phyloP scores from a whole-genome alignment of 495 filamentous ascomycete genomes.

The Friedmanniomyces simplex region DNA sequence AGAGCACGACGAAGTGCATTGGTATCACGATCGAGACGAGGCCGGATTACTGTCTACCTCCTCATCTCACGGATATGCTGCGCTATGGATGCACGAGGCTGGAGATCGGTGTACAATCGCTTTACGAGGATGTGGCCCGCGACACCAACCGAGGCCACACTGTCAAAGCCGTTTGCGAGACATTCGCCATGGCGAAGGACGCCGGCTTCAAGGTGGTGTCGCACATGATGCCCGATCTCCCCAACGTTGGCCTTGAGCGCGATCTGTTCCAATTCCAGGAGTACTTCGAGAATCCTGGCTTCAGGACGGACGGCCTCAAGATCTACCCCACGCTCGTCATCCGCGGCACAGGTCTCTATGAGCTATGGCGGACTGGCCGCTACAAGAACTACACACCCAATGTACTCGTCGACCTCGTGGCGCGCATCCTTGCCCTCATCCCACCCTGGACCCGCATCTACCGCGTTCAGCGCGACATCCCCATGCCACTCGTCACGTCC shows the following conservation, averaged over 20 bases:
- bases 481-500: slow-evolving; percentile 93
- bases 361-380: slow-evolving; percentile 90
- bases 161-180: slow-evolving; percentile 86
- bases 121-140: slow-evolving; percentile 96
- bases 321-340: slow-evolving; percentile 98
- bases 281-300: slow-evolving; percentile 94
- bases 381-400: slow-evolving; percentile 99
- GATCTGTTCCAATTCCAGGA: slow-evolving; percentile 94
- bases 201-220: slow-evolving; percentile 97
- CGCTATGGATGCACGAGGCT: slow-evolving; percentile 92
- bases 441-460: slow-evolving; percentile 99
- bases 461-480: slow-evolving; percentile 95
- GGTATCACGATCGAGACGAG: slow-evolving; percentile 97
- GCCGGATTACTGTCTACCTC: slow-evolving; percentile 90
- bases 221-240: slow-evolving; percentile 99
- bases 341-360: slow-evolving; percentile 91
- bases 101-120: slow-evolving; percentile 88
- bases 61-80: slow-evolving; percentile 86
- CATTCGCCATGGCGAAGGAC: slow-evolving; percentile 90
- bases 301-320: slow-evolving; percentile 95
- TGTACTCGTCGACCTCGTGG: slow-evolving; percentile 86
- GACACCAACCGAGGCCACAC: slow-evolving; percentile 98
- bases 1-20: slow-evolving; percentile 93
- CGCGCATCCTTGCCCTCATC: slow-evolving; percentile 84
- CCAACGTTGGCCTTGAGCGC: slow-evolving; percentile 96